Percentiles rank a stretch among this genome's conserved stretches.
These are phyloP conservation scores for Ophioceras dolichostomum DNA, from an alignment of 2,329 filamentous ascomycete species.

Conservation along the genomic window DNA sequence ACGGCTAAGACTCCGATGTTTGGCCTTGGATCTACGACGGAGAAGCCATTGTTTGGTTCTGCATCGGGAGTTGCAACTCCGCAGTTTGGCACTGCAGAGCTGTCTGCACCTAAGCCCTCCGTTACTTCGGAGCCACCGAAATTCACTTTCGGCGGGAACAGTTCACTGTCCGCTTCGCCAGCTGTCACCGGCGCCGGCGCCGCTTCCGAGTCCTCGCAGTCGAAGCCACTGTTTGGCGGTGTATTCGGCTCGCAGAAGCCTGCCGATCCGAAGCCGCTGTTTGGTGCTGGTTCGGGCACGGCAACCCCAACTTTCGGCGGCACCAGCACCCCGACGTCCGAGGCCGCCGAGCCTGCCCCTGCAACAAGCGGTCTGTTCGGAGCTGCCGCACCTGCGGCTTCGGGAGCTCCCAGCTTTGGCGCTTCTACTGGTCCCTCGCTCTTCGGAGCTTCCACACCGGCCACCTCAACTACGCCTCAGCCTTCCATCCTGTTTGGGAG, in stretches of 20 bases:
- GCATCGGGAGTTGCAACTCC: no score
- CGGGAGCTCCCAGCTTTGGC: constrained; percentile 1
- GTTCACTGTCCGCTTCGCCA: no score
- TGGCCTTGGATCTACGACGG: no score
- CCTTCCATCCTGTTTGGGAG: not conserved
- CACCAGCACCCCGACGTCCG: not conserved
- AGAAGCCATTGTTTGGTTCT: no score
- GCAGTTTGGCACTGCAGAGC: no score
- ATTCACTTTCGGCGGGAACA: no score
- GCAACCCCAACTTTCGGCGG: not conserved
- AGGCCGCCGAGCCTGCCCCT: constrained; percentile 9
- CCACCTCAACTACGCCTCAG: no score
- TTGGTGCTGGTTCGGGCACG: constrained; percentile 15
- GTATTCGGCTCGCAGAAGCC: constrained; percentile 2
- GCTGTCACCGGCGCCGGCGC: no score
- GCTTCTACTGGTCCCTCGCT: not conserved
- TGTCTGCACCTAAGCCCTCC: no score
- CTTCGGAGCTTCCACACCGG: not conserved
- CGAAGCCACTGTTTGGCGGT: constrained; percentile 6
- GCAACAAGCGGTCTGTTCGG: constrained; percentile 10
- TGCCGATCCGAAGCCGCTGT: constrained; percentile 18
- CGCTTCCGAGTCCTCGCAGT: no score
- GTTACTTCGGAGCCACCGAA: no score
- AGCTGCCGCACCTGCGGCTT: constrained; percentile 6
- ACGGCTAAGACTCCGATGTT: no score